Percentiles rank a stretch among this genome's conserved stretches.
These are phyloP conservation scores for Aureobasidium sp. DNA, from an alignment of 2,329 filamentous ascomycete genomes.

Conservation along the genomic window DNA sequence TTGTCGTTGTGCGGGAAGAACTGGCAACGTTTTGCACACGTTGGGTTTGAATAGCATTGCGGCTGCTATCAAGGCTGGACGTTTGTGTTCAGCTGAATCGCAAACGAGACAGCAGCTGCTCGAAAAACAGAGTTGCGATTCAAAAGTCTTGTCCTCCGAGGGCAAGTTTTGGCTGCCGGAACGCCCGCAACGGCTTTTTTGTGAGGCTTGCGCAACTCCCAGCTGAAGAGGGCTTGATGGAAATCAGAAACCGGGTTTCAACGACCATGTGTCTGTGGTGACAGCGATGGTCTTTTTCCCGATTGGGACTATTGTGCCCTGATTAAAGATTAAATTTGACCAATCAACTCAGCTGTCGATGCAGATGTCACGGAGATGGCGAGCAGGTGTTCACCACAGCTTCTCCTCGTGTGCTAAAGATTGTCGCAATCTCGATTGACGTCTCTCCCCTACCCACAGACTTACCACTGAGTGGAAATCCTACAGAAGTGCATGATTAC, in stretches of 20 bases:
- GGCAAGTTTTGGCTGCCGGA: background rate
- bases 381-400: background rate
- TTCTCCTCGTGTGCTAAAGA: no score
- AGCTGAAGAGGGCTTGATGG: background rate
- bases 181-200: background rate
- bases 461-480: no score
- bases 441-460: no score
- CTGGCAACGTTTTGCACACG: background rate
- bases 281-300: background rate
- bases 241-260: background rate
- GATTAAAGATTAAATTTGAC: background rate
- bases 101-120: background rate
- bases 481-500: no score
- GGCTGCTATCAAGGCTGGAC: background rate
- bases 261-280: background rate
- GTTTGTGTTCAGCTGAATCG: background rate
- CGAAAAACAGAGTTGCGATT: background rate
- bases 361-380: background rate
- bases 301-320: background rate
- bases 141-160: background rate
- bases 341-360: background rate
- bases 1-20: background rate
- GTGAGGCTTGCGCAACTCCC: background rate
- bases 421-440: no score
- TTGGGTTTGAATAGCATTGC: background rate